These are phyloP conservation scores for Talaromyces trachyspermus DNA, from an alignment of 495 filamentous ascomycete species.

Conservation along the genomic window DNA sequence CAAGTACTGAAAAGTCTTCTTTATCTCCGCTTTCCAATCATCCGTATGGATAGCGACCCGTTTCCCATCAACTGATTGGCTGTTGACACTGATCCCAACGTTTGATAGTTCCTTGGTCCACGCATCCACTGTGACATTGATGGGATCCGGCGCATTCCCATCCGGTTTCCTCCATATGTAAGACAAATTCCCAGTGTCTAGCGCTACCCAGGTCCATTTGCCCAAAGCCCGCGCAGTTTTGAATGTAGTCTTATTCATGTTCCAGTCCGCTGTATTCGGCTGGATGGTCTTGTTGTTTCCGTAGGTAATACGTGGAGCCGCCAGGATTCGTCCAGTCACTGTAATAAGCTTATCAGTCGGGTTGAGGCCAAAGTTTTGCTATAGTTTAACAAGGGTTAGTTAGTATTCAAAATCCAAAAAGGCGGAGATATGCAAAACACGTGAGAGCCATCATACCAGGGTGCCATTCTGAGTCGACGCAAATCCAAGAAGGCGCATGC, in stretches of 20 bases:
- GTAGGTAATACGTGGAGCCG: constrained; percentile 48
- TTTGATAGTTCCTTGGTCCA: no score
- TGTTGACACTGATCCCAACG: no score
- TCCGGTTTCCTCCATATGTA: no score
- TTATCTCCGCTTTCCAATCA: no score
- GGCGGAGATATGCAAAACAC: not conserved
- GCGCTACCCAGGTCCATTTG: constrained; percentile 25
- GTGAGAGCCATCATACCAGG: constrained; percentile 19
- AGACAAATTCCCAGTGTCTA: no score
- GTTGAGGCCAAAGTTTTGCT: constrained; percentile 46
- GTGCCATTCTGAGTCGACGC: constrained; percentile 17
- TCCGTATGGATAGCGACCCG: no score
- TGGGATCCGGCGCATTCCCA: no score
- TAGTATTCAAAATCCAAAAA: constrained; percentile 10
- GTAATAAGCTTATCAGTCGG: constrained; percentile 51
- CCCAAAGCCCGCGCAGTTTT: constrained; percentile 22
- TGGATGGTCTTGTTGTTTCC: constrained; percentile 13
- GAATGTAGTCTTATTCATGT: constrained; percentile 44
- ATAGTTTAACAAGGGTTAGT: constrained; percentile 11
- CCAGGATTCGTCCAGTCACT: constrained; percentile 55
- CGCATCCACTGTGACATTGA: no score
- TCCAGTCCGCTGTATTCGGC: constrained; percentile 46
- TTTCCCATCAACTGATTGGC: no score
- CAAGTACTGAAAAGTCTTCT: not conserved
- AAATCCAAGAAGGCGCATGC: constrained; percentile 39